Evolutionary conservation across 2,329 filamentous ascomycete species (phyloP), one percentile per base, ranked within the genome.

Genomic region (Diaporthe australafricana): DNA sequence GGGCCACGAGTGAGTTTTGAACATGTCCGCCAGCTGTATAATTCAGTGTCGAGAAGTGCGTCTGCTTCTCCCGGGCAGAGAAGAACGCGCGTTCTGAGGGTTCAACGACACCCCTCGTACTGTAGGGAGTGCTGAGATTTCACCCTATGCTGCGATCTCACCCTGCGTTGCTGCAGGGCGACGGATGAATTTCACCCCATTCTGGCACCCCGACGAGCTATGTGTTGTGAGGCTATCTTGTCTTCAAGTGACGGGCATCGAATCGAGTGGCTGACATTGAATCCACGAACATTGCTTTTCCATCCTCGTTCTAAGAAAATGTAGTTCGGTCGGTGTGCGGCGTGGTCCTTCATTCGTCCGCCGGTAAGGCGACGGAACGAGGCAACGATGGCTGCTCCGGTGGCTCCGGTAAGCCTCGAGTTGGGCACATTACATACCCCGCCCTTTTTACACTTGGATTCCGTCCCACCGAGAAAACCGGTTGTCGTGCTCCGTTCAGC

Each of bases 91-190:
- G 60, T 65, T 42, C 45, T 50, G 30, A 38, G n/a, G 27, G 14
- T 25, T n/a, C 2, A 35, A 50, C 20, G 30, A 38, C 5, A 42
- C 60, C 60, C 60, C 60, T 65, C 60, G 30, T 25, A 38, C 4
- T 3, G 32, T 20, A 65, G 45, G 60, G 60, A 50, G 60, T 45
- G 30, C 42, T 35, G 42, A 20, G 42, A 42, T 35, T 48, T 47
- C 42, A 63, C 60, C 60, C 60, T 63, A n/a, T 42, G 27, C 45
- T 38, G 45, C 30, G 45, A 42, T 38, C 38, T 48, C 45, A 65
- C 60, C 60, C 60, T 65, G 22, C 60, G 30, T 45, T 50, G 60
- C 60, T 65, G 60, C 42, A 65, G 60, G 60, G 30, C 8, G 60
- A 65, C 60, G 45, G 60, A 50, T 20, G 14, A 38, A 25, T 35